phyloP scores from a whole-genome alignment of 2,329 filamentous ascomycete genomes.

The Verticillium nonalfalfae region DNA sequence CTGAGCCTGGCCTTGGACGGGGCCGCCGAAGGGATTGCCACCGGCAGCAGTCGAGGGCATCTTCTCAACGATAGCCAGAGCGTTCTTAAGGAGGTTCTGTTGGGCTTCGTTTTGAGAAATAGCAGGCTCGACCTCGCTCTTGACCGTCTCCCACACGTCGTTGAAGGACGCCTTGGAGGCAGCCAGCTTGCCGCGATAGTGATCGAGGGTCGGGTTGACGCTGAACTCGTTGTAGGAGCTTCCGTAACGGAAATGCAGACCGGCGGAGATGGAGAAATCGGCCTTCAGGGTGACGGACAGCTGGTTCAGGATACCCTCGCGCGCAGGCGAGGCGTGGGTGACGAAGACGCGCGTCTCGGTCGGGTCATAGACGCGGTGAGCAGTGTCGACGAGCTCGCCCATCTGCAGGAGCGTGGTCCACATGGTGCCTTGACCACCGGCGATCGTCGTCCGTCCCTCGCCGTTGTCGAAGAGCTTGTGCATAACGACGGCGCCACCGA shows the following conservation, averaged over 20 bases:
- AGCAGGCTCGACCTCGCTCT: constrained; percentile 88
- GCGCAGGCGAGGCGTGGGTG: constrained; percentile 92
- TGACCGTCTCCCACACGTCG: constrained; percentile 99
- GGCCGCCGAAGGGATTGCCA: constrained; percentile 93
- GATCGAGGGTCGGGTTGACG: constrained; percentile 94
- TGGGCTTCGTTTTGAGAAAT: constrained; percentile 92
- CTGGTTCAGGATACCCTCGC: constrained; percentile 95
- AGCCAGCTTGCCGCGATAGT: constrained; percentile 96
- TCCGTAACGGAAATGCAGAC: constrained; percentile 95
- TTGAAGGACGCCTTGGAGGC: constrained; percentile 98
- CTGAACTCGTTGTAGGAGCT: constrained; percentile 99
- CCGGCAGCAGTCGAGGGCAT: constrained; percentile 95
- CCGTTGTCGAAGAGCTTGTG: constrained; percentile 99
- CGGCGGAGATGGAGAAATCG: constrained; percentile 96
- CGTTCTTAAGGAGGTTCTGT: constrained; percentile 85
- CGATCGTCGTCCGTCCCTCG: constrained; percentile 95
- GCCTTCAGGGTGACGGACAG: constrained; percentile 95
- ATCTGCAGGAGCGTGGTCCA: constrained; percentile 98
- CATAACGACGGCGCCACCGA: constrained; percentile 97
- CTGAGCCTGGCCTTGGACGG: constrained; percentile 61
- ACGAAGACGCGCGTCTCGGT: constrained; percentile 96
- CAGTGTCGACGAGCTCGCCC: constrained; percentile 95
- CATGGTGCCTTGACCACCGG: constrained; percentile 97
- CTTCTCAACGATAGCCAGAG: constrained; percentile 90
- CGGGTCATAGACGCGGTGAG: constrained; percentile 95